Evolutionary conservation across 495 filamentous ascomycete genomes (phyloP), one percentile per base, ranked within the genome.

Genomic region (Tuber microsphaerosporum): DNA sequence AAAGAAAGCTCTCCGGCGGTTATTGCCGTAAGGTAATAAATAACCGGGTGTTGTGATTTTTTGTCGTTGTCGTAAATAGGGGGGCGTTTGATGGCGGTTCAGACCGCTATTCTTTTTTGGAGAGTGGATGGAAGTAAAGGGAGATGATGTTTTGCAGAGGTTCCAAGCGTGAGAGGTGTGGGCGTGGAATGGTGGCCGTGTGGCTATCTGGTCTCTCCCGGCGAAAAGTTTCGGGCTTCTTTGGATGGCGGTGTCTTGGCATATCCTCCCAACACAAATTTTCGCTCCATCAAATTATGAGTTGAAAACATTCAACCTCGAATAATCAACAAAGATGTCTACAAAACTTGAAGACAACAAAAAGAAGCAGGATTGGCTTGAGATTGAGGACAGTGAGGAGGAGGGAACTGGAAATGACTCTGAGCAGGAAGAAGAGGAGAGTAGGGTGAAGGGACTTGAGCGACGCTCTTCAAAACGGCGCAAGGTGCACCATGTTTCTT

Each of bases 391-490:
- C n/a, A 82, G 76, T 72, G 80, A 79, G 26, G 80, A 76, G 34
- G 76, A 76, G 3, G 76, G 56, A 69, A 48, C 46, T 26, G 75
- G 39, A 37, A 8, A 71, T 61, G 48, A 20, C 71, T 76, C 71
- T 45, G 75, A 77, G 22, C 61, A 45, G 26, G 77, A 81, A 37
- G 42, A 61, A 39, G 79, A 81, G 14, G 79, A 81, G 34, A 68
- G 77, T 26, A 75, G 77, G 71, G 70, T 79, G 44, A 69, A 79
- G 70, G 70, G 76, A 71, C 75, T 79, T 69, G 72, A 71, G 71
- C 70, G 71, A 20, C 79, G 80, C 16, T 45, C 72, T 61, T 84
- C 87, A n/a, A 97, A 96, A 85, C 87, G 92, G 78, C 88, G 90
- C 76, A 89, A 88, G 84, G 79, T 88, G 44, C 80, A 84, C 26